Evolutionary conservation across 768 basidiomycete species (phyloP), one percentile per base, ranked within the genome.

Genomic region (Macrolepiota dolichaula): DNA sequence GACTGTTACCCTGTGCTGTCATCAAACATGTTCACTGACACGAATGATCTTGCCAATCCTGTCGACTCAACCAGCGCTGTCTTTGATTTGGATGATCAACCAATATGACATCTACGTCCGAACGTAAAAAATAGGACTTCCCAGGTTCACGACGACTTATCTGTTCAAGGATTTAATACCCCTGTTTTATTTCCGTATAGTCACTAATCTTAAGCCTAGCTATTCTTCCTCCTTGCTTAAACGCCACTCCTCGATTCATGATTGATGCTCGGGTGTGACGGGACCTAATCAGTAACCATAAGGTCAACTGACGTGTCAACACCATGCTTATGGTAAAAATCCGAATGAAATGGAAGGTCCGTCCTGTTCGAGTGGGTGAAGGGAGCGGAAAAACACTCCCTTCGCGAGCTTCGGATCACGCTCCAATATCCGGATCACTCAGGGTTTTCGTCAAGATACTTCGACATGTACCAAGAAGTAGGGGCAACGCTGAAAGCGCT

Each of bases 11-110:
- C 11, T 49, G 19, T 47, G 19, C 37, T 29, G 27, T 32, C 25
- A 62, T 54, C 36, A 60, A 15, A 27, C 35, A 37, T 44, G 35
- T 29, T 44, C 32, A 40, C 51, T 60, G 51, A 60, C 42, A 55
- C 37, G 22, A 25, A 40, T 59, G 57, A 59, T 59, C 58, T 55
- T 1, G 59, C 35, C 55, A 57, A 52, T 59, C 62, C 62, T 61
- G 63, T 65, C 62, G 1, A 37, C 66, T 67, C 63, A 49, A 64
- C 55, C 65, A 93, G 91, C 84, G 2, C 74, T 74, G 1, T 87
- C 88, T 1, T 76, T 95, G 61, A 72, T 88, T 57, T 96, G 94
- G 94, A 96, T 96, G 94, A 75, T 91, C 65, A 76, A 75, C 22
- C 89, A 94, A 68, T 93, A 94, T 69, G 83, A 87, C 52, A 91